A percentile compares a stretch with the other conserved stretches of the same genome.
phyloP scores from a whole-genome alignment of 2,329 filamentous ascomycete genomes.

The Simplicillium sp. region DNA sequence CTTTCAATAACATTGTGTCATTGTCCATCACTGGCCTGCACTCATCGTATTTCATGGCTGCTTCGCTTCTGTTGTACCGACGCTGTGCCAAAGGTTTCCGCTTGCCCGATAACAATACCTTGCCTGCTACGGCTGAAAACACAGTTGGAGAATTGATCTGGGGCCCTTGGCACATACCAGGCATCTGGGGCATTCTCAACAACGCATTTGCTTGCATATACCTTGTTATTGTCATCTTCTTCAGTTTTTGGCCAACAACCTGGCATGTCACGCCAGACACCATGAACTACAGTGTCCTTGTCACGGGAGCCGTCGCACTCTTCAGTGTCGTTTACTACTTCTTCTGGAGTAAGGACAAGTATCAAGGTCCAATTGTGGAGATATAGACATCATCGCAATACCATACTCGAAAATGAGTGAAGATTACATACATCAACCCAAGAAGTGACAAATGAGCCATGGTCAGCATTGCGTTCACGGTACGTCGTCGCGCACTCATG shows the following conservation, averaged over 20 bases:
- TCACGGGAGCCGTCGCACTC: slow-evolving; percentile 29
- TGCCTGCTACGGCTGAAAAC: slow-evolving; percentile 17
- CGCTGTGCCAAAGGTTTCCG: slow-evolving; percentile 15
- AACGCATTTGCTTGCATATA: slow-evolving; percentile 44
- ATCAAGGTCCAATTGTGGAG: slow-evolving; percentile 32
- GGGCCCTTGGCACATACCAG: slow-evolving; percentile 46
- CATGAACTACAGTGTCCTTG: slow-evolving; percentile 38
- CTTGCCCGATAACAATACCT: slow-evolving; percentile 10
- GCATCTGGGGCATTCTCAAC: slow-evolving; percentile 40
- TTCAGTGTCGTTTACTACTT: slow-evolving; percentile 39
- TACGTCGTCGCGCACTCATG: too few species aligned
- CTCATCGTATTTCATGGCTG: slow-evolving; percentile 18
- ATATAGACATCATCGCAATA: not conserved
- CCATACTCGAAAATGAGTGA: too few species aligned
- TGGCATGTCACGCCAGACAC: slow-evolving; percentile 15
- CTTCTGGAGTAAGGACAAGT: slow-evolving; percentile 28
- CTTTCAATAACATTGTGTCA: slow-evolving; percentile 16
- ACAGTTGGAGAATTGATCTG: slow-evolving; percentile 24
- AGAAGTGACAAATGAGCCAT: too few species aligned
- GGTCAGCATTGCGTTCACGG: too few species aligned
- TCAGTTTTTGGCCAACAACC: slow-evolving; percentile 40
- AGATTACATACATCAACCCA: too few species aligned
- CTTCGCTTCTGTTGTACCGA: slow-evolving; percentile 16
- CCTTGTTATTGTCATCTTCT: slow-evolving; percentile 45
- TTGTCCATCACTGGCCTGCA: slow-evolving; percentile 19